Conservation (phyloP, 176 grass and related monocot species). For the Oryza meyeriana region DNA sequence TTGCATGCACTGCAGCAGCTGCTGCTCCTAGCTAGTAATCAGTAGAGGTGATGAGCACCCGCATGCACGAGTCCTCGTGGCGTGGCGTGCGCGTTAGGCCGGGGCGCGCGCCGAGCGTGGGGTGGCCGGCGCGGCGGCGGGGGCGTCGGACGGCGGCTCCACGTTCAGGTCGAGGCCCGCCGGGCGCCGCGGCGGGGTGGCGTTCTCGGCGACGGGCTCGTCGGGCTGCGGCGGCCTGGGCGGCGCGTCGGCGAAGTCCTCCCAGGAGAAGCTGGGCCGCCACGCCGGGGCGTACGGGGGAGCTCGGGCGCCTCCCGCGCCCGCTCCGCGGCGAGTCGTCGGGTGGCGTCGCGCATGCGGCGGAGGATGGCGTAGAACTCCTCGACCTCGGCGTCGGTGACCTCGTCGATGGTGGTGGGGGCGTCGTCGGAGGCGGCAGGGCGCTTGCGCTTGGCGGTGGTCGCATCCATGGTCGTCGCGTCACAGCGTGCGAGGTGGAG, state of each 20-base stretch:
- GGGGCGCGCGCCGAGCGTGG: neutral
- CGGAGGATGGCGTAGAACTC: conserved; percentile 92
- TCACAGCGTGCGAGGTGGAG: neutral
- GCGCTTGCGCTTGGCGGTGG: conserved; percentile 32
- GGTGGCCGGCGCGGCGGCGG: neutral
- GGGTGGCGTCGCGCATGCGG: conserved; percentile 51
- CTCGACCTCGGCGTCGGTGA: conserved; percentile 70
- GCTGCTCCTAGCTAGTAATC: neutral
- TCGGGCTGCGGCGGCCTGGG: neutral
- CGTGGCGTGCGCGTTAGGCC: neutral
- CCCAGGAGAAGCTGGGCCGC: conserved; percentile 67
- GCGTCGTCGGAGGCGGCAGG: neutral
- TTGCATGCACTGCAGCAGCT: neutral
- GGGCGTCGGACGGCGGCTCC: conserved; percentile 60
- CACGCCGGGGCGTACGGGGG: conserved; percentile 32
- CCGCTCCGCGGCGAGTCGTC: conserved; percentile 23
- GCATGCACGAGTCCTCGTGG: neutral
- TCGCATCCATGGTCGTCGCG: conserved; percentile 27
- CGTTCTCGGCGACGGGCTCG: neutral
- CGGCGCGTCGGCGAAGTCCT: conserved; percentile 51
- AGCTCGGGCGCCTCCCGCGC: neutral
- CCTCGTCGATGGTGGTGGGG: conserved; percentile 17
- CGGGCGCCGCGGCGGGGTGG: neutral
- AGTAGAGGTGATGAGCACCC: neutral
- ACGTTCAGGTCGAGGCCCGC: conserved; percentile 57